These are phyloP conservation scores for Fusarium sp. DNA, from an alignment of 2,329 filamentous ascomycete genomes.

Conservation along the genomic window DNA sequence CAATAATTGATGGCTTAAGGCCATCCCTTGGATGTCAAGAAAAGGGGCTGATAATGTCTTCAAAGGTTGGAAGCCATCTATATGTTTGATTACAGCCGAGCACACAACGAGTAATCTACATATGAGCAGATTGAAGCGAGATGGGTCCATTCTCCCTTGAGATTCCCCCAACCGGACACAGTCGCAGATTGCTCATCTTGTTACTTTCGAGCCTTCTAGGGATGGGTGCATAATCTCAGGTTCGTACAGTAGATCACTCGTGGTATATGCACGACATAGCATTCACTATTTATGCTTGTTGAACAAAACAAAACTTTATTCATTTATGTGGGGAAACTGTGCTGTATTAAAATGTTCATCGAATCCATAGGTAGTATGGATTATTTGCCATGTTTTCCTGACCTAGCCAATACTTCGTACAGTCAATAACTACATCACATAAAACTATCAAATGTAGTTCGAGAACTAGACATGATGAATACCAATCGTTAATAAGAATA, in stretches of 20 bases:
- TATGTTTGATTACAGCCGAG: conserved; percentile 37
- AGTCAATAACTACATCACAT: background rate
- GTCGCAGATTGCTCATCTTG: background rate
- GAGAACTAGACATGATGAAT: background rate
- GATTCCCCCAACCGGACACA: conserved; percentile 8
- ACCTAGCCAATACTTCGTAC: background rate
- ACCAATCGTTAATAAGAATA: background rate
- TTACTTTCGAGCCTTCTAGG: conserved; percentile 5
- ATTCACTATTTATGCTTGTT: conserved; percentile 23
- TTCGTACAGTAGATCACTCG: conserved; percentile 13
- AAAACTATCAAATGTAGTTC: background rate
- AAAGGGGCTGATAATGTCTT: conserved; percentile 25
- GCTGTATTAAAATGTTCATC: background rate
- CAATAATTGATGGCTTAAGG: conserved; percentile 32
- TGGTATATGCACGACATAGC: conserved; percentile 33
- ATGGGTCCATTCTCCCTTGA: conserved; percentile 31
- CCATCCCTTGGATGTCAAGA: conserved; percentile 14
- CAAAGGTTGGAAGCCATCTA: conserved; percentile 14
- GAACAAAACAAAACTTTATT: conserved; percentile 21
- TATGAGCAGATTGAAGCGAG: conserved; percentile 18
- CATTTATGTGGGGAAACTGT: conserved; percentile 19
- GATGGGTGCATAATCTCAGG: background rate
- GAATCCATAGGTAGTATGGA: background rate
- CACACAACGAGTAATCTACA: conserved; percentile 24
- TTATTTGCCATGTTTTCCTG: background rate